These are phyloP conservation scores for Neolentinus lepideus DNA, from an alignment of 1,284 basidiomycete genomes.

Conservation along the genomic window DNA sequence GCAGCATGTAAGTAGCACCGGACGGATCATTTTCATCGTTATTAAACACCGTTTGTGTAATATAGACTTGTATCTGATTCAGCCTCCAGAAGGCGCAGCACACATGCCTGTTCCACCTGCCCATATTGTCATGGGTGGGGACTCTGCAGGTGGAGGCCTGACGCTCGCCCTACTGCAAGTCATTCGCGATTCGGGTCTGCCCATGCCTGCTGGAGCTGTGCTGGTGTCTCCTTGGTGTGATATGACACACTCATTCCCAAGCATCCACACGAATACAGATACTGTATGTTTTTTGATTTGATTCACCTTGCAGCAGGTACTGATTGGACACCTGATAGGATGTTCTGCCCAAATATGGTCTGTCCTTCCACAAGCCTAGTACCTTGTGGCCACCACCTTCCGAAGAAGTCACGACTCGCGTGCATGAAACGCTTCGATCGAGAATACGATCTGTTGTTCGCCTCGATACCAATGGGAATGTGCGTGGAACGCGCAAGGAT, in stretches of 20 bases:
- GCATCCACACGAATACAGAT: slow-evolving; percentile 77
- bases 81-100: slow-evolving; percentile 53
- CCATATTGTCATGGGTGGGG: slow-evolving; percentile 83
- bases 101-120: slow-evolving; percentile 80
- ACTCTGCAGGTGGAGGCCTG: slow-evolving; percentile 92
- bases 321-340: slow-evolving; percentile 37
- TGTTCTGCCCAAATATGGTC: slow-evolving; percentile 61
- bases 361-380: slow-evolving; percentile 79
- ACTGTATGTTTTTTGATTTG: slow-evolving; percentile 43
- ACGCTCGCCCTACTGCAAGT: slow-evolving; percentile 83
- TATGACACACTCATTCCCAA: slow-evolving; percentile 91
- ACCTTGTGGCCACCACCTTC: slow-evolving; percentile 89
- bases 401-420: slow-evolving; percentile 55
- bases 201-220: slow-evolving; percentile 79
- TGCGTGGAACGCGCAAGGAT: background rate
- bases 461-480: slow-evolving; percentile 13
- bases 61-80: slow-evolving; percentile 63
- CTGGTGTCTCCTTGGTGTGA: slow-evolving; percentile 92
- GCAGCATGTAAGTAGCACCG: slow-evolving; percentile 61
- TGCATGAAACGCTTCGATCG: slow-evolving; percentile 56
- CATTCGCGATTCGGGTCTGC: slow-evolving; percentile 83
- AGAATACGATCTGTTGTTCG: slow-evolving; percentile 57
- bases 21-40: background rate
- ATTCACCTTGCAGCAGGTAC: background rate
- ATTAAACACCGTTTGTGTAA: slow-evolving; percentile 17